phyloP scores from a whole-genome alignment of 805 yeast genomes.

The Pichia heedii region DNA sequence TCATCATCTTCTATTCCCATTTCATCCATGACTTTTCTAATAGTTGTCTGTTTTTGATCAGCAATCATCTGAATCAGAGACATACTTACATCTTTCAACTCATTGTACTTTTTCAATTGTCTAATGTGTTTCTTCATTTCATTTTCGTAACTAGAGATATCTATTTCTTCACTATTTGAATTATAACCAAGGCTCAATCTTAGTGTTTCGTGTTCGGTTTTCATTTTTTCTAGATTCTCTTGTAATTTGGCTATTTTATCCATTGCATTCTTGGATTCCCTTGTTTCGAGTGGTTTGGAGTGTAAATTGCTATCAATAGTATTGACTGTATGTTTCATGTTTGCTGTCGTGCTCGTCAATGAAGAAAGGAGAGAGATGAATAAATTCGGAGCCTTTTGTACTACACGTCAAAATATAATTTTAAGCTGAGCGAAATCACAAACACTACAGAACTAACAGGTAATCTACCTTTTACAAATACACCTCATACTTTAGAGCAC shows the following conservation, averaged over 20 bases:
- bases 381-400: no score
- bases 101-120: constrained; percentile 49
- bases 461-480: no score
- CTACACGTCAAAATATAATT: no score
- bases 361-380: no score
- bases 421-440: no score
- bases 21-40: constrained; percentile 43
- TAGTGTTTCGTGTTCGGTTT: background rate
- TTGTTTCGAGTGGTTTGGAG: no score
- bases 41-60: constrained; percentile 40
- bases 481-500: no score
- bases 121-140: constrained; percentile 44
- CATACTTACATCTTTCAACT: constrained; percentile 52
- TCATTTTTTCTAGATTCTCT: background rate
- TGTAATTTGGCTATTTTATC: constrained; percentile 4
- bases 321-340: no score
- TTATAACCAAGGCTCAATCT: background rate
- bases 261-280: background rate
- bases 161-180: background rate
- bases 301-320: no score
- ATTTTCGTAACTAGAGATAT: constrained; percentile 19
- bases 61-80: constrained; percentile 52
- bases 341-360: no score
- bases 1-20: constrained; percentile 31
- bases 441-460: no score